phyloP scores from a whole-genome alignment of 768 basidiomycete genomes.

The Kwoniella pini region DNA sequence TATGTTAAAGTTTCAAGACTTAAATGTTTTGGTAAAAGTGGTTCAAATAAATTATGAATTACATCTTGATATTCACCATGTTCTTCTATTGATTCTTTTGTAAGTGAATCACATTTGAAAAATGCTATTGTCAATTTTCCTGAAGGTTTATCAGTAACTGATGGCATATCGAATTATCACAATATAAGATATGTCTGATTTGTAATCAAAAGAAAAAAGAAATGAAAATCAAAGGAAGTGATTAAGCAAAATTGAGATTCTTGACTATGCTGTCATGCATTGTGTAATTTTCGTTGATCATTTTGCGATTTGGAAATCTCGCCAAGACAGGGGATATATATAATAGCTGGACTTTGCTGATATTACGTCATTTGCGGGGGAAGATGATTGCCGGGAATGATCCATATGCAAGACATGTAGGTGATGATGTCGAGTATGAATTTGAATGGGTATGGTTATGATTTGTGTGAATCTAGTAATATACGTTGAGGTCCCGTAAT shows the following conservation, averaged over 20 bases:
- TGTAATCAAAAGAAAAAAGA: too few relatives aligned
- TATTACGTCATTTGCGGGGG: constrained; percentile 4
- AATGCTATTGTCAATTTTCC: constrained; percentile 36
- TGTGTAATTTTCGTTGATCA: too few relatives aligned
- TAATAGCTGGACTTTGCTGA: too few relatives aligned
- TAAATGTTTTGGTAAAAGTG: constrained; percentile 30
- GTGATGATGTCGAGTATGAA: too few relatives aligned
- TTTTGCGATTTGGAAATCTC: background rate
- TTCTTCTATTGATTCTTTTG: constrained; percentile 23
- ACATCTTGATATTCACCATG: constrained; percentile 44
- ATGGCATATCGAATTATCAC: background rate
- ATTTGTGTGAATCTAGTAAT: too few relatives aligned
- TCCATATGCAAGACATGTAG: background rate
- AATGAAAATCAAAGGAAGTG: too few relatives aligned
- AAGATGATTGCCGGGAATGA: background rate
- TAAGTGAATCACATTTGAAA: constrained; percentile 39
- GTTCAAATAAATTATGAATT: constrained; percentile 43
- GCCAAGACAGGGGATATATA: background rate
- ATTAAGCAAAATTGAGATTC: too few relatives aligned
- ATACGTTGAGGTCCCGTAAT: background rate
- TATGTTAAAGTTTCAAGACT: constrained; percentile 29
- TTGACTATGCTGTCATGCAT: too few relatives aligned
- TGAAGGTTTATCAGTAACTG: constrained; percentile 7
- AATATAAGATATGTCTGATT: too few relatives aligned
- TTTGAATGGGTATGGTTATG: too few relatives aligned